Percentiles rank a stretch among this genome's conserved stretches.
Evolutionary conservation across 2,329 filamentous ascomycete species (phyloP).

Genomic region (Apiospora saccharicola): DNA sequence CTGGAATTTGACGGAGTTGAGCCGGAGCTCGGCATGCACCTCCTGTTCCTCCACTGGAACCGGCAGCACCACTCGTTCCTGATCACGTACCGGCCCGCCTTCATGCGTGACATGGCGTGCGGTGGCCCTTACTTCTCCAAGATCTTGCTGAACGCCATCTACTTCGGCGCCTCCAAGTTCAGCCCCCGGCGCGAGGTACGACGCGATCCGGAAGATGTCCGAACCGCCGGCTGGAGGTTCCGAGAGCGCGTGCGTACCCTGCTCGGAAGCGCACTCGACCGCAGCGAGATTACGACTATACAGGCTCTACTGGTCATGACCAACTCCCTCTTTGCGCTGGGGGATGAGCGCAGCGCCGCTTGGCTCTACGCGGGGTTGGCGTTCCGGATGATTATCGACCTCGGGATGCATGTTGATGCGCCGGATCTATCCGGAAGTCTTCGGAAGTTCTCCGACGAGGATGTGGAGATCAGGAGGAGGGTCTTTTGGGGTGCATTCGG

Average conservation of each 20-base stretch:
- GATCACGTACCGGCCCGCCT: slow-evolving; percentile 59
- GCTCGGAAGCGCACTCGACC: slow-evolving; percentile 53
- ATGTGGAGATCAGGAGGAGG: slow-evolving; percentile 52
- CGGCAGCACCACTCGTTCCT: slow-evolving; percentile 58
- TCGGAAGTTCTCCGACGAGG: slow-evolving; percentile 51
- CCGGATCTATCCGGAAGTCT: slow-evolving; percentile 38
- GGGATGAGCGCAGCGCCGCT: slow-evolving; percentile 58
- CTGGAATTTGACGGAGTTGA: slow-evolving; percentile 65
- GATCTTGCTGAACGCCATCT: slow-evolving; percentile 62
- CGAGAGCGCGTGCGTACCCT: slow-evolving; percentile 54
- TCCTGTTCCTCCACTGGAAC: slow-evolving; percentile 61
- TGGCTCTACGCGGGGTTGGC: slow-evolving; percentile 67
- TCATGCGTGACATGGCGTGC: slow-evolving; percentile 62
- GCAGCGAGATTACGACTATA: slow-evolving; percentile 60
- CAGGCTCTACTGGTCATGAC: slow-evolving; percentile 61
- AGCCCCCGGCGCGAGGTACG: slow-evolving; percentile 41
- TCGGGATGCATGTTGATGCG: slow-evolving; percentile 20
- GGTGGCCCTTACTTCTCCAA: slow-evolving; percentile 64
- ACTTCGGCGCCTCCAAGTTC: slow-evolving; percentile 42
- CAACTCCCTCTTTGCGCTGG: slow-evolving; percentile 56
- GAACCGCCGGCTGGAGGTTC: slow-evolving; percentile 57
- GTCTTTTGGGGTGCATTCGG: slow-evolving; percentile 55
- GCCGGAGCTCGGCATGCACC: slow-evolving; percentile 58
- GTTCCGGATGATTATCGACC: slow-evolving; percentile 62
- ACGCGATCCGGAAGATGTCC: slow-evolving; percentile 51